phyloP scores from a whole-genome alignment of 2,329 filamentous ascomycete species.

The Dactylella cylindrospora region DNA sequence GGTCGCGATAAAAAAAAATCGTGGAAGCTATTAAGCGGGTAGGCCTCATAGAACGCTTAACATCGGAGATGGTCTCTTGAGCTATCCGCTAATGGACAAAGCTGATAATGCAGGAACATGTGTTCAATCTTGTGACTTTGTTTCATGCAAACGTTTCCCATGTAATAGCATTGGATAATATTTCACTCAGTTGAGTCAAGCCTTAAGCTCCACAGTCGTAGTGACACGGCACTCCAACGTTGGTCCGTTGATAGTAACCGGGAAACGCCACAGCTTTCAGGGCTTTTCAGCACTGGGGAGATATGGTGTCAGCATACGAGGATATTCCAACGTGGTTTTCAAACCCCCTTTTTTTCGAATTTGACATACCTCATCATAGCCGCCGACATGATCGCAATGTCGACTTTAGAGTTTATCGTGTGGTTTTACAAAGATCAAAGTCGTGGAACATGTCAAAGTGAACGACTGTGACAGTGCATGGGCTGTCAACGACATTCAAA shows the following conservation, averaged over 20 bases:
- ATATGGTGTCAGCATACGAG: too few relatives aligned
- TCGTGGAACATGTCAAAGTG: conserved; percentile 43
- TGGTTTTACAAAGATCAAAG: conserved; percentile 44
- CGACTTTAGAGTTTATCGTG: conserved; percentile 30
- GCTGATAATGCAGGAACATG: conserved; percentile 37
- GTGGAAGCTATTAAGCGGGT: neutral
- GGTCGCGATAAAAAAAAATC: too few relatives aligned
- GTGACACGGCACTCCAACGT: neutral
- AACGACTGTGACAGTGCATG: neutral
- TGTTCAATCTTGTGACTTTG: conserved; percentile 35
- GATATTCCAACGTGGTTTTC: neutral
- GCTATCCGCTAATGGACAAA: conserved; percentile 1
- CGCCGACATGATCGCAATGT: conserved; percentile 24
- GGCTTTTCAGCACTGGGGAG: neutral
- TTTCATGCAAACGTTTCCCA: too few relatives aligned
- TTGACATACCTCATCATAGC: conserved; percentile 13
- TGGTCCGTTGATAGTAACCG: neutral
- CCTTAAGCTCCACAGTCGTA: conserved; percentile 1
- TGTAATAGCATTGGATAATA: conserved; percentile 8
- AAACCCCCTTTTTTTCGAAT: too few relatives aligned
- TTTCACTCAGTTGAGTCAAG: neutral
- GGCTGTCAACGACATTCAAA: conserved; percentile 1
- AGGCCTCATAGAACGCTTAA: conserved; percentile 5
- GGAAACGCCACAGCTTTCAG: conserved; percentile 22
- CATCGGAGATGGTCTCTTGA: neutral